Conservation (phyloP, 1,284 basidiomycete genomes). For the Leccinum angustisporum region DNA sequence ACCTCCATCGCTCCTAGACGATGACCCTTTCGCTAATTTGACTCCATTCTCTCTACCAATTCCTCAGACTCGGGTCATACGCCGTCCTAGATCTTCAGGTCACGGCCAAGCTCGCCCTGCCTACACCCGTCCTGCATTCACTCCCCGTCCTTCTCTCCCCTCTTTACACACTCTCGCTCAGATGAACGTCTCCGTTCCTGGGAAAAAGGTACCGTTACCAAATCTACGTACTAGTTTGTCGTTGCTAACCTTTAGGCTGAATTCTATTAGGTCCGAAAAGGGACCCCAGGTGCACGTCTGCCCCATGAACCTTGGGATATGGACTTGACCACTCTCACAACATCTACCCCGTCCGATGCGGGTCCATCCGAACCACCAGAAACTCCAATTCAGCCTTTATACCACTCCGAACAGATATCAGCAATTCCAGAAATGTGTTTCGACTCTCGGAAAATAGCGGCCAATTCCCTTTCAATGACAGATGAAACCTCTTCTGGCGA, state of each 20-base stretch:
- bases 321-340: slow-evolving; percentile 9
- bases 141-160: slow-evolving; percentile 62
- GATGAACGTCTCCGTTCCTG: slow-evolving; percentile 49
- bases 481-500: slow-evolving; percentile 27
- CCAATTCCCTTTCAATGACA: slow-evolving; percentile 8
- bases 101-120: slow-evolving; percentile 50
- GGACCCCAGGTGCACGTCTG: slow-evolving; percentile 57
- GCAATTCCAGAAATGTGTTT: slow-evolving; percentile 10
- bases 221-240: not conserved
- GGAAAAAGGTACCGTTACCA: slow-evolving; percentile 48
- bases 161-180: slow-evolving; percentile 58
- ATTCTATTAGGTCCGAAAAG: slow-evolving; percentile 49
- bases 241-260: slow-evolving; percentile 3
- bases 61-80: too few species aligned
- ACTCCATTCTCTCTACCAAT: slow-evolving; percentile 1
- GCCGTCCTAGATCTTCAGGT: slow-evolving; percentile 35
- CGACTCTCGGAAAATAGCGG: slow-evolving; percentile 12
- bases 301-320: slow-evolving; percentile 62
- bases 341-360: not conserved
- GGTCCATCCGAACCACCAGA: slow-evolving; percentile 15
- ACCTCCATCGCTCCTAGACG: slow-evolving; percentile 47
- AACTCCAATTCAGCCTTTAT: not conserved
- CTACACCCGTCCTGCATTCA: slow-evolving; percentile 57
- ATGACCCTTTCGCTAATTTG: slow-evolving; percentile 69
- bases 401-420: not conserved